A percentile compares a stretch with the other conserved stretches of the same genome.
These are phyloP conservation scores for Geotrichum carabidarum DNA, from an alignment of 1,139 yeast species.

Conservation along the genomic window DNA sequence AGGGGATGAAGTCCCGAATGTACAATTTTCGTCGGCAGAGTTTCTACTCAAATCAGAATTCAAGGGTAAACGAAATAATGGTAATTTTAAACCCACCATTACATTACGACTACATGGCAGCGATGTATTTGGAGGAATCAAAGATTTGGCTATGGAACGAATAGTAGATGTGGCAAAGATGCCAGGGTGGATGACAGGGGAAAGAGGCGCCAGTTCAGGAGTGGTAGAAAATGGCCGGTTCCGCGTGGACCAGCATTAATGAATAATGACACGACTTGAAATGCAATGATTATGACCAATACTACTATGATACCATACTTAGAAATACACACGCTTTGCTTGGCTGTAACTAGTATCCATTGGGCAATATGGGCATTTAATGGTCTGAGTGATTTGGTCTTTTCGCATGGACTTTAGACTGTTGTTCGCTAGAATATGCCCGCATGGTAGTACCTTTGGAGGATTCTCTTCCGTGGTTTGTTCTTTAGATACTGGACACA, in stretches of 20 bases:
- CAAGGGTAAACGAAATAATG: background rate
- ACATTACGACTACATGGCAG: slow-evolving; percentile 55
- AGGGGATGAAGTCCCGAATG: slow-evolving; percentile 1
- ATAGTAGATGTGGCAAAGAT: slow-evolving; percentile 49
- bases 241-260: slow-evolving; percentile 1
- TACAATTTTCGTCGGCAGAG: slow-evolving; percentile 11
- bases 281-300: background rate
- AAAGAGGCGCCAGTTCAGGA: slow-evolving; percentile 54
- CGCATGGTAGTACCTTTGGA: slow-evolving; percentile 60
- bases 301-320: slow-evolving; percentile 5
- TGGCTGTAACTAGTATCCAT: slow-evolving; percentile 34
- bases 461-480: slow-evolving; percentile 62
- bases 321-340: slow-evolving; percentile 32
- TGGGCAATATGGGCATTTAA: slow-evolving; percentile 71
- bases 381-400: slow-evolving; percentile 36
- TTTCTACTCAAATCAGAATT: slow-evolving; percentile 11
- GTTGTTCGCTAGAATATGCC: slow-evolving; percentile 54
- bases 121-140: slow-evolving; percentile 80
- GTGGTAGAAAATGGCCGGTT: slow-evolving; percentile 45
- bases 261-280: background rate
- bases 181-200: slow-evolving; percentile 82
- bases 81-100: slow-evolving; percentile 30
- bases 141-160: slow-evolving; percentile 58
- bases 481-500: slow-evolving; percentile 86
- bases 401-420: slow-evolving; percentile 44